Conservation (phyloP, 371 early-diverging fungal species). For the Haplosporangium sp. region DNA sequence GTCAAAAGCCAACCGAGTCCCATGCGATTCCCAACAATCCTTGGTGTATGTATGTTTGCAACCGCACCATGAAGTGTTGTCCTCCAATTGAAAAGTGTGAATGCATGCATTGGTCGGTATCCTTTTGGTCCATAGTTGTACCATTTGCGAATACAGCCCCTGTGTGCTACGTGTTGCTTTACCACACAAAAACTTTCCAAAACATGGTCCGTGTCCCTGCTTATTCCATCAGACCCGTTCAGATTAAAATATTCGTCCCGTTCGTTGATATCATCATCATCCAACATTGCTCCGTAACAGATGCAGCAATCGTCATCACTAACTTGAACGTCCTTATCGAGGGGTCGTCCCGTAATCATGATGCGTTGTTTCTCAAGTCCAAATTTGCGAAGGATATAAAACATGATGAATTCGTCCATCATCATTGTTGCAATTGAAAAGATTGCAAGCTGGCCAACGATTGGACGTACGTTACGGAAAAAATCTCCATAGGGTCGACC, state of each 20-base stretch:
- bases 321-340: slow-evolving; percentile 38
- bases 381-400: slow-evolving; percentile 57
- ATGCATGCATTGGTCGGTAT: slow-evolving; percentile 49
- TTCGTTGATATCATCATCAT: slow-evolving; percentile 37
- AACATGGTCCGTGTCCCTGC: slow-evolving; percentile 50
- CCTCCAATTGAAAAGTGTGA: slow-evolving; percentile 44
- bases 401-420: slow-evolving; percentile 52
- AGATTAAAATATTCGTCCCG: slow-evolving; percentile 17
- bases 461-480: slow-evolving; percentile 46
- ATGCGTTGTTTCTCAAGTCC: slow-evolving; percentile 54
- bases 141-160: slow-evolving; percentile 55
- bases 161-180: slow-evolving; percentile 50
- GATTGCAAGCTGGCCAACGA: slow-evolving; percentile 42
- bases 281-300: slow-evolving; percentile 56
- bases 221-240: slow-evolving; percentile 12
- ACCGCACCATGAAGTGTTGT: slow-evolving; percentile 37
- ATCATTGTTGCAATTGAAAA: slow-evolving; percentile 48
- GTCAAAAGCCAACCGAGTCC: slow-evolving; percentile 43
- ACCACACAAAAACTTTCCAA: slow-evolving; percentile 54
- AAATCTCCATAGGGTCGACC: slow-evolving; percentile 56
- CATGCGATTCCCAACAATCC: slow-evolving; percentile 20
- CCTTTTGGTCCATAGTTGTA: slow-evolving; percentile 56
- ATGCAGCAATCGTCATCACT: slow-evolving; percentile 55
- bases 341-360: slow-evolving; percentile 42
- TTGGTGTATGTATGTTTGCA: slow-evolving; percentile 31